Evolutionary conservation across 2,329 filamentous ascomycete species (phyloP).

Genomic region (Chaetomiaceae sp.): DNA sequence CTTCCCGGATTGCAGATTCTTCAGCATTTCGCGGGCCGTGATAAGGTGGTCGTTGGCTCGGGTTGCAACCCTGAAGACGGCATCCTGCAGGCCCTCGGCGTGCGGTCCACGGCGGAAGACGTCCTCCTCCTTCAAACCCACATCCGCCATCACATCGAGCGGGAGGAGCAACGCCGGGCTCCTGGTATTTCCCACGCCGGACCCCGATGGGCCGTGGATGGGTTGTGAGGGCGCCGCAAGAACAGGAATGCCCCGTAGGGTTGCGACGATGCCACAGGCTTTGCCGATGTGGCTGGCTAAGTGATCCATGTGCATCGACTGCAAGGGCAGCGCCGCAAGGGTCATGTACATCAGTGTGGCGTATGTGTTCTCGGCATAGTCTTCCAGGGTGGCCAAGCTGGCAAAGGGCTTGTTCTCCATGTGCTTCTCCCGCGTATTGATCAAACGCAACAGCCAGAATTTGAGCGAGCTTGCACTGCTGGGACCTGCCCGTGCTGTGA

Average conservation of each 20-base stretch:
- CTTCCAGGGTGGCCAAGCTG: constrained; percentile 68
- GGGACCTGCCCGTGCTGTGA: constrained; percentile 42
- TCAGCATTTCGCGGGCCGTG: constrained; percentile 87
- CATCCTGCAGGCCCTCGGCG: constrained; percentile 80
- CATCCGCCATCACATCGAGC: constrained; percentile 81
- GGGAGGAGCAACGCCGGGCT: constrained; percentile 67
- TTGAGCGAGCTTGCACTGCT: constrained; percentile 50
- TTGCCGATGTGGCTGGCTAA: constrained; percentile 94
- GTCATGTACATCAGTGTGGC: constrained; percentile 87
- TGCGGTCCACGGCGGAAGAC: constrained; percentile 74
- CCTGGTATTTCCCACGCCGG: constrained; percentile 34
- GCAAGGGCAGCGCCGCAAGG: constrained; percentile 71
- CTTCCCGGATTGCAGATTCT: constrained; percentile 67
- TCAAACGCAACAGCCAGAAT: constrained; percentile 71
- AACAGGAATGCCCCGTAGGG: constrained; percentile 81
- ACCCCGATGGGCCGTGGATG: constrained; percentile 39
- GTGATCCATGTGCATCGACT: constrained; percentile 83
- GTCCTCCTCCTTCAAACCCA: constrained; percentile 79
- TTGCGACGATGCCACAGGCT: constrained; percentile 78
- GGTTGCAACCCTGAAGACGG: constrained; percentile 87
- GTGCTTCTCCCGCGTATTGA: constrained; percentile 75
- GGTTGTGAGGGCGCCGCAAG: constrained; percentile 70
- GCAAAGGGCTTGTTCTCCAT: constrained; percentile 80
- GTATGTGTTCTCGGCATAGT: constrained; percentile 92
- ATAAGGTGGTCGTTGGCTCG: constrained; percentile 94